Base-by-base conservation (phyloP, 1,284 basidiomycete species). In the Coniophora puteana region DNA sequence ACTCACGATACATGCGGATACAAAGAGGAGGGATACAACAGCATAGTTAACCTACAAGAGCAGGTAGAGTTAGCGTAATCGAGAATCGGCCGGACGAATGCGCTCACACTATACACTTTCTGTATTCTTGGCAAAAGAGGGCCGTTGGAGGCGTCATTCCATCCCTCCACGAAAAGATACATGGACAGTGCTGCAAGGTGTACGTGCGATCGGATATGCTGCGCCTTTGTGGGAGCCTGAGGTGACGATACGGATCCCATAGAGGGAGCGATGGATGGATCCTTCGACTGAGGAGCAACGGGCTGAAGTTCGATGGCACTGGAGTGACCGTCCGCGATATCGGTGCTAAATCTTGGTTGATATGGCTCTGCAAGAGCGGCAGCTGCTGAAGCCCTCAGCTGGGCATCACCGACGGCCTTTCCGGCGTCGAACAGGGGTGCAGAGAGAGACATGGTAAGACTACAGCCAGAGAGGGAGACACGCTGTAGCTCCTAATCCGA, bases 101-200 rank as follows among this genome's bases (percentile, higher is more conserved):
- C 7, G 51, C 50, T 2, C 21, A 62, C 58, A 12, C 49, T 22
- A 38, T 61, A 64, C 8, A 63, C 58, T 27, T 39, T 44, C 36
- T 63, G 58, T 24, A 60, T 61, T 2, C 58, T 52, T 3, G 61
- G 58, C 23, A 60, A 45, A 36, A 63, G 35, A n/a, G 58, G 58
- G 5, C 58, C 61, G 18, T 53, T 63, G 14, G 58, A 46, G 6
- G 36, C 61, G 24, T 64, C 58, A 36, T 63, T 63, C 58, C 61
- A 63, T 17, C 58, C 58, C 1, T 47, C 36, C 20, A 63, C 43
- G 38, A 51, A 60, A 12, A 63, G 3, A 16, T 57, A 55, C 57
- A 56, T 62, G 39, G 60, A 60, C 3, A 60, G 50, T 5, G 61
- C 44, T 5, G 27, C 43, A 14, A 64, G 54, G 21, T 63, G 58